Evolutionary conservation across 768 basidiomycete species (phyloP).

Genomic region (Plicaturopsis crispa): DNA sequence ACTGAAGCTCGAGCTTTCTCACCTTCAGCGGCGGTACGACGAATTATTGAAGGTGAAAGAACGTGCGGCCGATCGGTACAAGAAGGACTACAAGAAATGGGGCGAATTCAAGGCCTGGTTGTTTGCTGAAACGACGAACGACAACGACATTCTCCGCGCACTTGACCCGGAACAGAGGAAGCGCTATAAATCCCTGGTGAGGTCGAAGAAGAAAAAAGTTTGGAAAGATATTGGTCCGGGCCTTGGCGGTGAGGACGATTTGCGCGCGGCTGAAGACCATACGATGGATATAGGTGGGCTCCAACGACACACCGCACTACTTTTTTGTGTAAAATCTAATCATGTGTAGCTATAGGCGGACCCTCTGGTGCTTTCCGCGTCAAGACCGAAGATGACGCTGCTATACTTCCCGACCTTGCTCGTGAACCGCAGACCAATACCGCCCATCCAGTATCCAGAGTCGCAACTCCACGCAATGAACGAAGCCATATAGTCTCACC

Average conservation of each 20-base stretch:
- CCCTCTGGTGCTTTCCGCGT: no score
- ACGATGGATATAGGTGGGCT: not conserved
- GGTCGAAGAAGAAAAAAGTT: constrained; percentile 15
- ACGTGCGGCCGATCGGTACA: constrained; percentile 38
- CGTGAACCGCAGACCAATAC: no score
- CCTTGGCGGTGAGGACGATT: not conserved
- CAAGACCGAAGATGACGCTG: no score
- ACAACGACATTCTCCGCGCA: constrained; percentile 17
- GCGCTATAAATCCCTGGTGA: constrained; percentile 12
- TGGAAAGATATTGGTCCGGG: constrained; percentile 1
- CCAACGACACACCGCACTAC: not conserved
- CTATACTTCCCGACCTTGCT: no score
- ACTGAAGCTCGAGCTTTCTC: constrained; percentile 23
- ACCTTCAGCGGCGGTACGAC: constrained; percentile 36
- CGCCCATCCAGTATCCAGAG: no score
- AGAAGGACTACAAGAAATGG: constrained; percentile 49
- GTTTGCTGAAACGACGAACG: constrained; percentile 23
- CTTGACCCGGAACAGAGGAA: constrained; percentile 22
- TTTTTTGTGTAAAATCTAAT: no score
- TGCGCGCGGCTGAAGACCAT: not conserved
- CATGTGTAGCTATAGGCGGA: no score
- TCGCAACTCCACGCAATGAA: no score
- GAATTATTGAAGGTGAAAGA: constrained; percentile 34
- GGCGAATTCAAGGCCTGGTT: constrained; percentile 35
- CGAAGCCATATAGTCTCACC: no score